phyloP scores from a whole-genome alignment of 176 grass and related monocot species.

The Aegilops speltoides region DNA sequence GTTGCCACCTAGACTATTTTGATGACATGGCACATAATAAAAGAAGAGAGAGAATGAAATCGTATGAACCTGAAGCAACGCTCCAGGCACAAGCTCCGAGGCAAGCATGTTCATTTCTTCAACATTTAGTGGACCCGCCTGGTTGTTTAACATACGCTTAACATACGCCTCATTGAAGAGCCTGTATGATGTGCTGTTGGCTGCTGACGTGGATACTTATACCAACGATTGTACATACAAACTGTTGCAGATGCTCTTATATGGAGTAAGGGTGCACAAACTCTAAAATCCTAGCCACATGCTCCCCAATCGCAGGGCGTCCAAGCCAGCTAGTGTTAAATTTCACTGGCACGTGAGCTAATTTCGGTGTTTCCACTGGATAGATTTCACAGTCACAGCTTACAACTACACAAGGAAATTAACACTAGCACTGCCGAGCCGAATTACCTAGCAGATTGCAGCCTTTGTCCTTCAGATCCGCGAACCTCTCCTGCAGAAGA shows the following conservation, averaged over 20 bases:
- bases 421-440: neutral
- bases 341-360: neutral
- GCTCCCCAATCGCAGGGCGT: neutral
- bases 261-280: neutral
- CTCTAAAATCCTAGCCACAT: neutral
- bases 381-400: neutral
- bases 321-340: neutral
- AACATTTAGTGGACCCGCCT: no score
- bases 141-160: no score
- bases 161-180: no score
- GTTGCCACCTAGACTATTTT: no score
- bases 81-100: no score
- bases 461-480: constrained; percentile 68
- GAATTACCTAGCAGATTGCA: constrained; percentile 79
- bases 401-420: neutral
- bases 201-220: no score
- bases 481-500: constrained; percentile 75
- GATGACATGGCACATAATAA: no score
- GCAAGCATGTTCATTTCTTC: no score
- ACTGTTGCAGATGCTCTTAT: neutral
- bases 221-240: no score
- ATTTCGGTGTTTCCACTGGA: neutral
- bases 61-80: no score
- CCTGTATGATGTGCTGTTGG: no score
- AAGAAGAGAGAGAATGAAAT: no score